Base-by-base conservation (phyloP, 257 asterid species). In the Cordia subcordata region DNA sequence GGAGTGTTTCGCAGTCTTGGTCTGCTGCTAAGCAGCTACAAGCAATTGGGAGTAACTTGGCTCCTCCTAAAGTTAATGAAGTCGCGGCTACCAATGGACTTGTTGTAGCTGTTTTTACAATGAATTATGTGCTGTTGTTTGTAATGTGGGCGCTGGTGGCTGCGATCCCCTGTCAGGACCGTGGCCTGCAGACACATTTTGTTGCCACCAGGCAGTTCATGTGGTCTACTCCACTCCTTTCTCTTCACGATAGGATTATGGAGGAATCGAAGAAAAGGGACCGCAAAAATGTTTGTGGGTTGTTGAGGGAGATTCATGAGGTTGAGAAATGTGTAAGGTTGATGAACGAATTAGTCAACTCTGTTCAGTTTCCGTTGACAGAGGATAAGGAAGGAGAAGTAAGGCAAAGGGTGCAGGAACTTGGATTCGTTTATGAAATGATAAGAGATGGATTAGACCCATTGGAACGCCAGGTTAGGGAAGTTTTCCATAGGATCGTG, bases 1-100 rank as follows among this genome's bases (percentile, higher is more conserved):
- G 99, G 97, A 85, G 97, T 38, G 97, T 87, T n/a, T 93, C 99
- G 0, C 68, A 96, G 55, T 72, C 94, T 21, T 93, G 99, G 99
- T 93, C 99, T 0, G 99, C 99, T 12, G 85, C 94, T 10, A 79
- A 71, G 66, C 97, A 93, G 65, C 63, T 93, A 19, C 99, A 86
- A 65, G 88, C 99, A 1, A 85, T 93, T 59, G 82, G 96, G 52
- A 85, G 59, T 68, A 93, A 85, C 57, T 45, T 93, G 40, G 82
- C 58, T 6, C 77, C 82, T 10, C 99, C 99, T 0, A 71, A 76
- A 15, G 68, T 72, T 15, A 86, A 75, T 61, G 99, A 93, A 63
- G 81, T 67, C 3, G 5, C 53, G 9, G 82, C 94, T 47, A 86
- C 94, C 0, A 73, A 75, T 60, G 95, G 96, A 11, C 77, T 93